These are phyloP conservation scores for Neohortaea acidophila DNA, from an alignment of 495 filamentous ascomycete genomes.

Conservation along the genomic window DNA sequence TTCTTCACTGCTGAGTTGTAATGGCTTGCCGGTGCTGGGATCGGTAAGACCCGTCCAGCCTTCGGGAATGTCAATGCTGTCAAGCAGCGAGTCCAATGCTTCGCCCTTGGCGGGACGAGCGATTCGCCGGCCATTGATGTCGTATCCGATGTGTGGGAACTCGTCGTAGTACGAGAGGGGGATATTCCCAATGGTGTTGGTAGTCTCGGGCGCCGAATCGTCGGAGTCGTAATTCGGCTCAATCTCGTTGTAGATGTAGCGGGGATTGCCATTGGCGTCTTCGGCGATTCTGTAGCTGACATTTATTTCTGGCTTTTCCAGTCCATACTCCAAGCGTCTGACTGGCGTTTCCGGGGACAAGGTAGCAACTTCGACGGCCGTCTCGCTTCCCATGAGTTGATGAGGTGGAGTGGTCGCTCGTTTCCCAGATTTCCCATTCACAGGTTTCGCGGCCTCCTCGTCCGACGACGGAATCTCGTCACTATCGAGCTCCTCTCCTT, in stretches of 20 bases:
- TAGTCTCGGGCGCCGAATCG: slow-evolving; percentile 64
- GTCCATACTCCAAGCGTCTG: slow-evolving; percentile 19
- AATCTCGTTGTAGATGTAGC: slow-evolving; percentile 74
- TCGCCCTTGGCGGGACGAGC: slow-evolving; percentile 89
- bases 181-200: slow-evolving; percentile 91
- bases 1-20: slow-evolving; percentile 77
- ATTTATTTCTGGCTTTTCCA: slow-evolving; percentile 12
- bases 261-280: slow-evolving; percentile 58
- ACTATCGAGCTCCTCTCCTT: slow-evolving; percentile 28
- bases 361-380: slow-evolving; percentile 7
- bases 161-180: slow-evolving; percentile 88
- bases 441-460: slow-evolving; percentile 28
- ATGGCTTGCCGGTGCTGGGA: slow-evolving; percentile 75
- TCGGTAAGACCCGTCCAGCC: slow-evolving; percentile 96
- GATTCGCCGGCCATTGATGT: slow-evolving; percentile 96
- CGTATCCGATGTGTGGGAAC: slow-evolving; percentile 95
- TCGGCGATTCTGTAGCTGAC: slow-evolving; percentile 45
- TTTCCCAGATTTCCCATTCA: slow-evolving; percentile 19
- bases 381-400: slow-evolving; percentile 13
- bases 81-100: slow-evolving; percentile 81
- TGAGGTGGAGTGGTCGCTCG: slow-evolving; percentile 17
- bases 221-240: slow-evolving; percentile 94
- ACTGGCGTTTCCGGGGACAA: slow-evolving; percentile 5
- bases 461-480: slow-evolving; percentile 42
- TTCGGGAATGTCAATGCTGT: slow-evolving; percentile 94